A percentile compares a stretch with the other conserved stretches of the same genome.
Evolutionary conservation across 495 filamentous ascomycete species (phyloP).

Genomic region (Hypoxylon crocopeplum): DNA sequence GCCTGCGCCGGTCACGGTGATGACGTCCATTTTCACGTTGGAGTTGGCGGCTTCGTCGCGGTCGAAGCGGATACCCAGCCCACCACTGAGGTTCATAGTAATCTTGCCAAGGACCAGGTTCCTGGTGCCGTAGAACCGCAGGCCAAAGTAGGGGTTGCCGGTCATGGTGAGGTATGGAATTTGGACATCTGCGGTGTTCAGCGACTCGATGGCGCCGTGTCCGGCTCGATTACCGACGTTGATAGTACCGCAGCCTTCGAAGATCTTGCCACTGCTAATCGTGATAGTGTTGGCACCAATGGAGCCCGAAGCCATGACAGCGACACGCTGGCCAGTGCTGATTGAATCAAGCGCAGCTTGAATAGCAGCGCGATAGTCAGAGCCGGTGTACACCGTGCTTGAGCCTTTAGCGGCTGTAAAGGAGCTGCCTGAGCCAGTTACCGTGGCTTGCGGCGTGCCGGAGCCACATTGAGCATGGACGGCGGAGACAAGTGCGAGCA

Average conservation of each 20-base stretch:
- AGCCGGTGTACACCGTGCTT: constrained; percentile 46
- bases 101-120: constrained; percentile 50
- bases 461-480: constrained; percentile 49
- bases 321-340: constrained; percentile 60
- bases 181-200: constrained; percentile 43
- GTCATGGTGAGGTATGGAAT: constrained; percentile 56
- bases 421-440: constrained; percentile 46
- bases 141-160: constrained; percentile 55
- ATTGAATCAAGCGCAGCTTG: constrained; percentile 55
- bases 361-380: constrained; percentile 54
- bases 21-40: constrained; percentile 52
- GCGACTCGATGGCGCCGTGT: constrained; percentile 52
- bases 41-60: constrained; percentile 50
- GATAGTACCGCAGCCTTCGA: constrained; percentile 59
- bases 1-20: constrained; percentile 50
- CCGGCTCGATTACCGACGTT: constrained; percentile 48
- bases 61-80: constrained; percentile 56
- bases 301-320: constrained; percentile 65
- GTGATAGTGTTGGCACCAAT: constrained; percentile 61
- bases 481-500: constrained; percentile 39
- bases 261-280: constrained; percentile 52
- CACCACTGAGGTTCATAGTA: constrained; percentile 53
- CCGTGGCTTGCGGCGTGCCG: constrained; percentile 47
- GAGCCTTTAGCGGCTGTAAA: constrained; percentile 46
- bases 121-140: constrained; percentile 51